Evolutionary conservation across 306 rosid species (phyloP).

Genomic region (Cicer bijugum): DNA sequence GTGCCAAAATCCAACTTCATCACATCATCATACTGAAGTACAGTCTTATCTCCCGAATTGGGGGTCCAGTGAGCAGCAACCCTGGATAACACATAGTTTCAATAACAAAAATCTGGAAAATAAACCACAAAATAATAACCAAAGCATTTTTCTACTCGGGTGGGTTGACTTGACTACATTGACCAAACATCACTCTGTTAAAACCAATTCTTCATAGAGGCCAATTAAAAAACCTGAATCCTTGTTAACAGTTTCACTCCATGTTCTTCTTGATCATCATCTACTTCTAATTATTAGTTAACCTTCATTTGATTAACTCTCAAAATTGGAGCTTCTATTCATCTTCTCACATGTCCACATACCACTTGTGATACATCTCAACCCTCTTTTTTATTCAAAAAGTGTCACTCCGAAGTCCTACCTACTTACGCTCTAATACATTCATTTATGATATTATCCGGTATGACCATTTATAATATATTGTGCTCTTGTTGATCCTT

Average conservation of each 20-base stretch:
- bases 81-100: conserved; percentile 53
- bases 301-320: neutral
- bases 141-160: neutral
- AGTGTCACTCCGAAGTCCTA: neutral
- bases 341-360: conserved; percentile 35
- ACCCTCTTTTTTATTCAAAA: neutral
- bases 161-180: neutral
- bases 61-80: conserved; percentile 99
- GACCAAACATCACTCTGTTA: neutral
- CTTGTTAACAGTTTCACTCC: neutral
- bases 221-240: conserved; percentile 11
- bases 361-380: neutral
- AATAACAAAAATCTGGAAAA: conserved; percentile 27
- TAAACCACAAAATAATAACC: conserved; percentile 7
- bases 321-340: neutral
- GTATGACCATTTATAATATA: neutral
- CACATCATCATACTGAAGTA: conserved; percentile 93
- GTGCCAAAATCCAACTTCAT: conserved; percentile 99
- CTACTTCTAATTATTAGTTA: conserved; percentile 15
- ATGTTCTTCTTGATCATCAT: conserved; percentile 3
- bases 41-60: conserved; percentile 86
- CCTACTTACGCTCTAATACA: conserved; percentile 4
- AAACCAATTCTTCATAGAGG: neutral
- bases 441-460: neutral
- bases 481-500: neutral